phyloP scores from a whole-genome alignment of 768 basidiomycete genomes.

The Boletus rubroflammeus region DNA sequence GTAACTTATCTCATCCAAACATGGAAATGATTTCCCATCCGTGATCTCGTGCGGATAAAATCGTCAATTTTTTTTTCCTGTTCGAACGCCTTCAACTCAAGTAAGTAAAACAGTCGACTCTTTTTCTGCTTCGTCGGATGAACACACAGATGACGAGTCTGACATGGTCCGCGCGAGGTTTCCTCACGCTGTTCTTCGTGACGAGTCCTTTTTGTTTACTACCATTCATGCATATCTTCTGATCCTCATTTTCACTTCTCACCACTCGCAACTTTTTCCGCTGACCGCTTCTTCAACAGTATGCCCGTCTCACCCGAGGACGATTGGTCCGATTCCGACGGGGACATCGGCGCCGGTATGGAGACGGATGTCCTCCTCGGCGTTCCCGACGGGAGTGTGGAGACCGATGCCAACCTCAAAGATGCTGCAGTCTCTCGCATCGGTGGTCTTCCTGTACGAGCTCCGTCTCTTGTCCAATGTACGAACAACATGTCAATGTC shows the following conservation, averaged over 20 bases:
- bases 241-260: constrained; percentile 37
- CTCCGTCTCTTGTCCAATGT: constrained; percentile 42
- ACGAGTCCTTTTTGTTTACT: constrained; percentile 60
- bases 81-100: constrained; percentile 7
- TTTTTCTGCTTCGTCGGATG: constrained; percentile 35
- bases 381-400: constrained; percentile 71
- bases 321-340: constrained; percentile 82
- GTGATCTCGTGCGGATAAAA: constrained; percentile 3
- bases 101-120: constrained; percentile 15
- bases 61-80: too few species aligned
- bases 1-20: constrained; percentile 8
- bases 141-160: constrained; percentile 77
- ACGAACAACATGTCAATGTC: constrained; percentile 44
- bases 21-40: constrained; percentile 21
- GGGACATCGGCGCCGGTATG: constrained; percentile 49
- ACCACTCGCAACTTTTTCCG: neutral
- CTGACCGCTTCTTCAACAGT: constrained; percentile 9
- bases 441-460: constrained; percentile 86
- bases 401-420: constrained; percentile 51
- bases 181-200: constrained; percentile 53
- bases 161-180: constrained; percentile 57
- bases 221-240: constrained; percentile 97
- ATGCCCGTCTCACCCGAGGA: constrained; percentile 49
- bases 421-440: constrained; percentile 88
- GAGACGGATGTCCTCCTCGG: constrained; percentile 79